Evolutionary conservation across 2,329 filamentous ascomycete genomes (phyloP).

Genomic region (Aspergillus latus): DNA sequence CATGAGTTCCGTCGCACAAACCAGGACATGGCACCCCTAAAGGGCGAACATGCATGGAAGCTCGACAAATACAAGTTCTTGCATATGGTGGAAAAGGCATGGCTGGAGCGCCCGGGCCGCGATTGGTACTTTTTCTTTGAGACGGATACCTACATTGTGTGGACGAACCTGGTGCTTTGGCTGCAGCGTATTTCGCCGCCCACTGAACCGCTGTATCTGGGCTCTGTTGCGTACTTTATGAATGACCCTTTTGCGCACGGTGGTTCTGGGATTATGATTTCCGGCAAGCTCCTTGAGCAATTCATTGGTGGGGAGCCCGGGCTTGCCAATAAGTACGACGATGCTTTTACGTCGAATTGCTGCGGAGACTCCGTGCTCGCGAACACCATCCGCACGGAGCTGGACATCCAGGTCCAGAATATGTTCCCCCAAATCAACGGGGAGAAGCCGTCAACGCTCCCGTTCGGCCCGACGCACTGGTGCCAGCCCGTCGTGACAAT

Average conservation of each 20-base stretch:
- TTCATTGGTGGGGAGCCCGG: conserved; percentile 47
- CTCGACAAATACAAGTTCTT: conserved; percentile 65
- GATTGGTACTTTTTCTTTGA: conserved; percentile 64
- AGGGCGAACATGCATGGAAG: conserved; percentile 47
- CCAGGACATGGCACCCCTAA: conserved; percentile 35
- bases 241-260: conserved; percentile 55
- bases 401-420: conserved; percentile 42
- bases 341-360: conserved; percentile 42
- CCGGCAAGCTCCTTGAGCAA: conserved; percentile 52
- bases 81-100: conserved; percentile 59
- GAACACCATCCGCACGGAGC: conserved; percentile 51
- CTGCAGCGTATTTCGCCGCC: conserved; percentile 45
- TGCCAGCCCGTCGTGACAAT: conserved; percentile 60
- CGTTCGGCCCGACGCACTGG: conserved; percentile 51
- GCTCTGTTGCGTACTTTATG: conserved; percentile 49
- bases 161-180: conserved; percentile 54
- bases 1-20: conserved; percentile 48
- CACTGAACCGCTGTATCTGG: conserved; percentile 50
- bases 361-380: conserved; percentile 56
- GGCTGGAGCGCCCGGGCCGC: conserved; percentile 50
- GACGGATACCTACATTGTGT: conserved; percentile 59
- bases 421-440: conserved; percentile 56
- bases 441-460: conserved; percentile 54
- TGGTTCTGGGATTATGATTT: conserved; percentile 54
- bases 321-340: conserved; percentile 52